Evolutionary conservation across 257 asterid genomes (phyloP).

Genomic region (Orobanche coerulescens): DNA sequence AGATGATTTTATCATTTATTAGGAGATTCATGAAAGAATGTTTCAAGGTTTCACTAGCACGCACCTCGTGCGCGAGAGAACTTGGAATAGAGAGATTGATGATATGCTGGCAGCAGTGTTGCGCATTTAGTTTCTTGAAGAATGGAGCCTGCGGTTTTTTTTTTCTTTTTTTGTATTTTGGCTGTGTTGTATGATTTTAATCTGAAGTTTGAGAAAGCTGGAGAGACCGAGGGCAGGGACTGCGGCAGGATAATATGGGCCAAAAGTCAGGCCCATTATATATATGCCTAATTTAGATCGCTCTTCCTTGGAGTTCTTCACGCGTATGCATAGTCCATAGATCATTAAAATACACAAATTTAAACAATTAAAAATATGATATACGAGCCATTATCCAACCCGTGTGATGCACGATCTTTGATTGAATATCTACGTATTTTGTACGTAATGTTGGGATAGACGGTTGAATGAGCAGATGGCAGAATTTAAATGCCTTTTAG

Average conservation of each 20-base stretch:
- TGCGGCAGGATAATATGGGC: background rate
- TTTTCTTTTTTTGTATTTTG: too few species aligned
- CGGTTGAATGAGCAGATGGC: too few species aligned
- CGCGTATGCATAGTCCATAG: too few species aligned
- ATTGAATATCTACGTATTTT: too few species aligned
- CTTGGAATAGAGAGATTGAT: background rate
- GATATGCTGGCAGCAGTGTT: constrained; percentile 11
- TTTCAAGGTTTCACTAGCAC: background rate
- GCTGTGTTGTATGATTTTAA: background rate
- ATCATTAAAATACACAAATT: too few species aligned
- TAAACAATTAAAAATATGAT: too few species aligned
- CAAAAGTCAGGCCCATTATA: background rate
- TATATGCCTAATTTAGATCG: too few species aligned
- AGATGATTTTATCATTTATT: background rate
- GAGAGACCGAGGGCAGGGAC: background rate
- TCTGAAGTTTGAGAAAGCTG: background rate
- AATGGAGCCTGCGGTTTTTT: background rate
- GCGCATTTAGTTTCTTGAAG: constrained; percentile 1
- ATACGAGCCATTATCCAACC: too few species aligned
- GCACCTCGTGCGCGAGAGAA: constrained; percentile 15
- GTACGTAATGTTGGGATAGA: too few species aligned
- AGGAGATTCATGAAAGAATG: background rate
- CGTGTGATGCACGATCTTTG: too few species aligned
- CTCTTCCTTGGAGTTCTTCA: too few species aligned
- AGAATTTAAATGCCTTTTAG: too few species aligned